Base-by-base conservation (phyloP, 2,329 filamentous ascomycete species). In the Colletotrichum cereale region DNA sequence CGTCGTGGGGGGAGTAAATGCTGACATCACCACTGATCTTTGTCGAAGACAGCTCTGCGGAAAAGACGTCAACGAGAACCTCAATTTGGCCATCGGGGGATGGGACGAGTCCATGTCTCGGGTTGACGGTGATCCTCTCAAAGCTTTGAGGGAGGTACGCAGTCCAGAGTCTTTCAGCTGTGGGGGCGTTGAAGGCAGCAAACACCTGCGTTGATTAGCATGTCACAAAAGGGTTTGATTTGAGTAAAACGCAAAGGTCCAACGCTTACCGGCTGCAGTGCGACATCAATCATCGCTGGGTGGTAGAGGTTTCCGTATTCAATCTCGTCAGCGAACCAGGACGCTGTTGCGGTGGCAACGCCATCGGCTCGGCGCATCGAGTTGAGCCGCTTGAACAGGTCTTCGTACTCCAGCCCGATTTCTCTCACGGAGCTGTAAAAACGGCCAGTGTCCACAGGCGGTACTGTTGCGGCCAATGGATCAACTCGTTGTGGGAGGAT, bases 61-160 rank as follows among this genome's bases (percentile, higher is more conserved):
- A 40, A n/a, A 66, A 66, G 18, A 44, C 55, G 10, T 66, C 63
- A 44, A 66, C 61, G 14, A 66, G 44, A 2, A 61, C 24, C 2
- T 66, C 63, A 5, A 66, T 40, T 5, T 48, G 63, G 5, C 63
- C 63, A 0, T 34, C 18, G 5, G 44, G 4, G 4, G 63, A 60
- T 16, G 63, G 7, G 18, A 16, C 0, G 18, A 60, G 31, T 2
- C 18, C 24, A 8, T 16, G 29, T 21, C 24, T 26, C 1, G 63
- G 55, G 42, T 66, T 48, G 55, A 60, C 55, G 7, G 63, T 66
- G 42, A 66, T 60, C 14, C 40, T 66, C 5, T 24, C 16, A 31
- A 60, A 60, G 63, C 63, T 66, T 29, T 66, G 63, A 6, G 63
- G 53, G 0, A 66, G 42, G 24, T 66, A 66, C 3, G 63, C 63